Conservation (phyloP, 805 yeast genomes). For the Diddensiella santjacobensis region DNA sequence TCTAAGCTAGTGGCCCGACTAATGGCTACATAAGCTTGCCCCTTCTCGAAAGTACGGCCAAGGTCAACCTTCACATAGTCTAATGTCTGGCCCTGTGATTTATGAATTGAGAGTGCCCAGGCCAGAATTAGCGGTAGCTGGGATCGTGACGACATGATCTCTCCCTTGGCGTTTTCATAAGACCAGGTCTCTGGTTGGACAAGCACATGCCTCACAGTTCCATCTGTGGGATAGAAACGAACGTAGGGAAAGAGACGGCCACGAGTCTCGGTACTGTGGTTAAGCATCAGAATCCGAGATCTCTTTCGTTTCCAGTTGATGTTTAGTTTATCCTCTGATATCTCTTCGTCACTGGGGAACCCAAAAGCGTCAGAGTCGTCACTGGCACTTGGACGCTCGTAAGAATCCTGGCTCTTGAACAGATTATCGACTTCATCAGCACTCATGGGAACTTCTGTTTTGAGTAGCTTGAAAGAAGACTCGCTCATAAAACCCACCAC, state of each 20-base stretch:
- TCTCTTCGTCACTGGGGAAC: constrained; percentile 19
- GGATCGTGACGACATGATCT: constrained; percentile 61
- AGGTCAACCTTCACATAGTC: constrained; percentile 75
- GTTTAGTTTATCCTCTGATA: constrained; percentile 14
- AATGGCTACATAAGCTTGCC: constrained; percentile 94
- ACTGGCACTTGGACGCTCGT: constrained; percentile 6
- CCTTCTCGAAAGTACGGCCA: constrained; percentile 73
- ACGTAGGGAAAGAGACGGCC: constrained; percentile 60
- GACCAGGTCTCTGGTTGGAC: constrained; percentile 82
- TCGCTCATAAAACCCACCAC: constrained; percentile 53
- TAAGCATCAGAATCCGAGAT: constrained; percentile 12
- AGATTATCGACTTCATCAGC: constrained; percentile 10
- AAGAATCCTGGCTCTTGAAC: constrained; percentile 21
- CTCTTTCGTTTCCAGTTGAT: constrained; percentile 22
- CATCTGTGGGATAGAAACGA: constrained; percentile 66
- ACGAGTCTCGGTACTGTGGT: constrained; percentile 7
- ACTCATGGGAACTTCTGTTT: constrained; percentile 8
- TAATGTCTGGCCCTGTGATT: constrained; percentile 91
- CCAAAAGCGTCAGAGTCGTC: constrained; percentile 23
- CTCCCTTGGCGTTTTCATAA: constrained; percentile 68
- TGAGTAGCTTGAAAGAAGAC: constrained; percentile 18
- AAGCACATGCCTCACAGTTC: constrained; percentile 66
- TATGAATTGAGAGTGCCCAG: constrained; percentile 94
- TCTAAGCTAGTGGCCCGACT: constrained; percentile 83
- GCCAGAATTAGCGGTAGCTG: constrained; percentile 91